Percentiles rank a stretch among this genome's conserved stretches.
phyloP scores from a whole-genome alignment of 495 filamentous ascomycete species.

The Podospora pseudocomata region DNA sequence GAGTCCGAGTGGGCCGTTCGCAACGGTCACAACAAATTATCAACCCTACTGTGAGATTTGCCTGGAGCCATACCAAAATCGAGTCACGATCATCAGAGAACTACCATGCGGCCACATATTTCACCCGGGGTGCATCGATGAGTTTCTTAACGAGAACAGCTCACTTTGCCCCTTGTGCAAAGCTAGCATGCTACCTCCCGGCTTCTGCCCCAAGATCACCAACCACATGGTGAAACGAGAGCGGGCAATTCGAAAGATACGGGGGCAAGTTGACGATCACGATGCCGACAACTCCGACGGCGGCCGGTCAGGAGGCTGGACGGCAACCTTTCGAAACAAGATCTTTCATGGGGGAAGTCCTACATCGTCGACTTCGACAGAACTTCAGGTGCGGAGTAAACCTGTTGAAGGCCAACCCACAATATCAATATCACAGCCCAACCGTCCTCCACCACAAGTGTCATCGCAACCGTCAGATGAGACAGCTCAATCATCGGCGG shows the following conservation, averaged over 20 bases:
- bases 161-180: constrained; percentile 89
- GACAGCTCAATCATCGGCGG: not conserved
- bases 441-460: not conserved
- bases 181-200: constrained; percentile 61
- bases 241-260: constrained; percentile 49
- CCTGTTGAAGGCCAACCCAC: not conserved
- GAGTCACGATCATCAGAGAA: constrained; percentile 68
- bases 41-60: constrained; percentile 84
- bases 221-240: constrained; percentile 80
- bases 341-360: constrained; percentile 13
- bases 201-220: constrained; percentile 69
- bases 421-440: not conserved
- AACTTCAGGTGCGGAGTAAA: constrained; percentile 10
- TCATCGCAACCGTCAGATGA: not conserved
- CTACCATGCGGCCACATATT: constrained; percentile 88
- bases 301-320: constrained; percentile 16
- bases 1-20: constrained; percentile 12
- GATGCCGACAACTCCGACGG: not conserved
- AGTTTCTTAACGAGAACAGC: constrained; percentile 64
- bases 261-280: constrained; percentile 26
- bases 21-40: constrained; percentile 44
- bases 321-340: constrained; percentile 13
- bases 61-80: constrained; percentile 71
- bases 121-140: constrained; percentile 84
- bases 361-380: constrained; percentile 14